Base-by-base conservation (phyloP, 164 flowering plant genomes). In the Malania oleifera region DNA sequence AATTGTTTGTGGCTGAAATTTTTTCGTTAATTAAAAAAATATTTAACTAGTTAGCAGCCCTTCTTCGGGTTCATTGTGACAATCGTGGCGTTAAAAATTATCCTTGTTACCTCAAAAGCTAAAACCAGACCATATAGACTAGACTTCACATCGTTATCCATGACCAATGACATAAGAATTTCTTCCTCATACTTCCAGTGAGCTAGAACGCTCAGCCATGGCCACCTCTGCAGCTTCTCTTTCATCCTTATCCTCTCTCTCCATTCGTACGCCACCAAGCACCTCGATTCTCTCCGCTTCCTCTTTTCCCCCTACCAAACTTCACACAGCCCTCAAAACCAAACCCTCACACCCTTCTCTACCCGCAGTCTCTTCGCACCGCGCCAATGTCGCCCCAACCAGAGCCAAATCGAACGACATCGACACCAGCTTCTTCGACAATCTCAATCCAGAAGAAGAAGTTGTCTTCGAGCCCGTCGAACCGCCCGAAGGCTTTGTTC, bases 371-470 rank as follows among this genome's bases (percentile, higher is more conserved):
- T 5, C 13, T 63, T 44, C 63, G 3, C 67, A 46, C 29, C 50
- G 54, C 64, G 39, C 39, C 39, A 45, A 54, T n/a, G 2, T 49
- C 47, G 44, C 11, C 35, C 66, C 70, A 37, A 18, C 24, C 38
- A 57, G 41, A 40, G 74, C 71, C 67, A 56, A 59, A 17, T 19
- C 81, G 51, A 17, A 43, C 35, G 83, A 83, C 70, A 29, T 38
- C 17, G 96, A 86, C 24, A 83, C 91, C 53, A 48, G 64, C 56
- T 80, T 80, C 83, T 77, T 79, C 76, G 82, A 79, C 59, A 47
- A 65, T 45, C 29, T 26, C 20, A 59, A 76, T 77, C 80, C 83
- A 9, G 82, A 84, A 8, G 83, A 56, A 1, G 83, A 80, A 3
- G 25, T 60, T 52, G 51, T 60, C 7, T 78, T 62, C 65, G 82